Evolutionary conservation across 1,284 basidiomycete species (phyloP), one percentile per base, ranked within the genome.

Genomic region (Apiotrichum akiyoshidainum): DNA sequence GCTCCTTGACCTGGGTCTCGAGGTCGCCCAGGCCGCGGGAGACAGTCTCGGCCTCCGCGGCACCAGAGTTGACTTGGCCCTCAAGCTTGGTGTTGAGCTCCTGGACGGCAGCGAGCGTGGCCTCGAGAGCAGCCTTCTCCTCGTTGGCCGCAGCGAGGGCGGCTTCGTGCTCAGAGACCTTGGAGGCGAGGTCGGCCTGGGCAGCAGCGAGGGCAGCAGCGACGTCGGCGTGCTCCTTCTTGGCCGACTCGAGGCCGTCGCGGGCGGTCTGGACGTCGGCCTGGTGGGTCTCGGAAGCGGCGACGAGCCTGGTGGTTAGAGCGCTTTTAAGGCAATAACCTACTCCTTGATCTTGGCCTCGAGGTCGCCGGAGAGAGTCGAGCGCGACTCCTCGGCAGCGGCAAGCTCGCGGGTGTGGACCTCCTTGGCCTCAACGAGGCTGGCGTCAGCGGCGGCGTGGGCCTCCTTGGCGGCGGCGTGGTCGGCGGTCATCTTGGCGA

Each of bases 21-120:
- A 62, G 51, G 21, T 51, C 55, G 11, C 51, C 57, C 12, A 55
- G 21, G 34, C 61, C 53, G 55, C 47, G 21, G 42, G 63, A 45
- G 33, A 58, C 64, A 57, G 57, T 65, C 60, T 70, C 64, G 4
- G 67, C 67, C 47, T 68, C 66, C 49, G 67, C 65, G 6, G 63
- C 66, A 19, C 63, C 65, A 47, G 56, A 55, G 34, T 45, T 48
- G 45, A 71, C 49, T 57, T 68, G 65, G 26, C 49, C 46, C 57
- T 68, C 59, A 40, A 66, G 58, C 52, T 58, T 59, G 35, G 55
- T 53, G 57, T 60, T 64, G 44, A 57, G 44, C 16, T 44, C n/a
- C 31, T 56, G 40, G 6, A 63, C 49, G 58, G 60, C 62, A 52
- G 66, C 63, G 8, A 67, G 60, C 46, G 67, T 64, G 34, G 63